A percentile compares a stretch with the other conserved stretches of the same genome.
phyloP scores from a whole-genome alignment of 2,329 filamentous ascomycete species.

The Cytospora piceicola region DNA sequence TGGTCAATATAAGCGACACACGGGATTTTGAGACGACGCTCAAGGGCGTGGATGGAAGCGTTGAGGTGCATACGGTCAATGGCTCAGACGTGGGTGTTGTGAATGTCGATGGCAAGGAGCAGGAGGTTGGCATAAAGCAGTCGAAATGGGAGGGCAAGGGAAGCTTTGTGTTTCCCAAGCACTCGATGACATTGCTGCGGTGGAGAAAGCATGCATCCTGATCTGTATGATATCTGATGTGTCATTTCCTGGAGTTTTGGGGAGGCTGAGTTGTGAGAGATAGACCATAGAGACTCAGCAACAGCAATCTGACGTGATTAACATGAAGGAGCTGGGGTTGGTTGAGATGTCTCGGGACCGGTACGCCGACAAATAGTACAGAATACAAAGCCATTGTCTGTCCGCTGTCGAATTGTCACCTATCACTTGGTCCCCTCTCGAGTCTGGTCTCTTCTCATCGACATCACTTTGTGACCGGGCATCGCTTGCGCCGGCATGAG shows the following conservation, averaged over 20 bases:
- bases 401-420: background rate
- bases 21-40: conserved; percentile 63
- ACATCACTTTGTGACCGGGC: background rate
- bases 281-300: conserved; percentile 23
- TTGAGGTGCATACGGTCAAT: conserved; percentile 66
- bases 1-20: conserved; percentile 72
- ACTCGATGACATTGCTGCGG: conserved; percentile 70
- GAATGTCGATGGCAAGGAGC: conserved; percentile 66
- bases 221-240: conserved; percentile 26
- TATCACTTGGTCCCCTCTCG: background rate
- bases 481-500: background rate
- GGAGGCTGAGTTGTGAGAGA: background rate
- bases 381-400: conserved; percentile 8
- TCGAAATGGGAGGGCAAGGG: conserved; percentile 66
- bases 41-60: conserved; percentile 56
- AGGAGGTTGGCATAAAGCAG: conserved; percentile 58
- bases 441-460: background rate
- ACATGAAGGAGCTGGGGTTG: background rate
- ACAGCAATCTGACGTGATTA: background rate
- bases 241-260: conserved; percentile 23
- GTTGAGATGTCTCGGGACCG: conserved; percentile 7
- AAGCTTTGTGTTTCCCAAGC: conserved; percentile 67
- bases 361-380: background rate
- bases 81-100: conserved; percentile 59
- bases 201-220: conserved; percentile 42